Base-by-base conservation (phyloP, 805 yeast genomes). In the Yarrowia hollandica region DNA sequence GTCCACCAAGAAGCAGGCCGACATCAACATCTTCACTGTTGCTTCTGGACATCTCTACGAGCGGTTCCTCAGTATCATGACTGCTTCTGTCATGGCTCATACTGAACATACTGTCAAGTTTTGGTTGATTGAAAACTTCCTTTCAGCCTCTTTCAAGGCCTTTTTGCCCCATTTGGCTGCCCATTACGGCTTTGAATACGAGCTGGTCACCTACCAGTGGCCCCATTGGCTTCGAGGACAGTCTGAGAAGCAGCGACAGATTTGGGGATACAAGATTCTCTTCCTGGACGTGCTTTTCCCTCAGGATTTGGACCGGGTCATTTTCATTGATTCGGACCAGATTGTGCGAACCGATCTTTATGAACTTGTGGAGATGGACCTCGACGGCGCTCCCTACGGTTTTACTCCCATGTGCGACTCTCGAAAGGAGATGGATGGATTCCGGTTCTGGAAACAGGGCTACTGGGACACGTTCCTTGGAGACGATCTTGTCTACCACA, bases 241-340 rank as follows among this genome's bases (percentile, higher is more conserved):
- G 72, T 71, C 85, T 33, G 92, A 86, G 64, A 82, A 82, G 66
- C 90, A 85, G 67, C 77, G 97, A 62, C 82, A 84, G 2, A 82
- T 90, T 55, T 88, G 96, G 90, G 96, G 94, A 4, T 88, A 86
- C 68, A 92, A 92, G 70, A 84, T 91, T 31, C 72, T 92, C 54
- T 90, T 92, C 66, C 72, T 90, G 63, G 99, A 92, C 72, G 91
- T 87, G 0, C 68, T 94, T 48, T 90, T 92, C 69, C 98, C 98
- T 1, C 85, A 80, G 63, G 81, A 81, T 58, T 75, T 92, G 19
- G 81, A 83, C 1, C 84, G 85, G 59, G 84, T 92, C 2, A 82
- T 92, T 5, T 91, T 88, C 72, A 88, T 94, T 48, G 96, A 90
- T 70, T 88, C 92, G 8, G 92, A 87, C 69, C 95, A 88, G 67